Percentiles rank a stretch among this genome's conserved stretches.
phyloP scores from a whole-genome alignment of 2,329 filamentous ascomycete genomes.

The Ophiostoma australiae region DNA sequence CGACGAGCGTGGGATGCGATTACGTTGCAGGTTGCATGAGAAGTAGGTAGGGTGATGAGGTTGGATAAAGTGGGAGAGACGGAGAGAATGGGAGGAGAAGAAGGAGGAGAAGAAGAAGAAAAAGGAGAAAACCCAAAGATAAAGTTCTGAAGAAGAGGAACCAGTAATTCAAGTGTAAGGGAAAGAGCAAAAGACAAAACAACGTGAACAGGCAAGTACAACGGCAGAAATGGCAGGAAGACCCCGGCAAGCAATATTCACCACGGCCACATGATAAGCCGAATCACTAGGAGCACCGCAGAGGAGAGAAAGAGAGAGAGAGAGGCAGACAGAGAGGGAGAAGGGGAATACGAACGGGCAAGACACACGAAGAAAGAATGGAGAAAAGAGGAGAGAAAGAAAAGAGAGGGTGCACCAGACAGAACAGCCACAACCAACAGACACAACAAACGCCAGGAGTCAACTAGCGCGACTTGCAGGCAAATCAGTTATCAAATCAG shows the following conservation, averaged over 20 bases:
- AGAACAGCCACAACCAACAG: not conserved
- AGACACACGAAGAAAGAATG: not conserved
- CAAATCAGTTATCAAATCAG: not conserved
- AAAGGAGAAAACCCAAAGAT: not conserved
- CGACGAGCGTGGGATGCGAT: not conserved
- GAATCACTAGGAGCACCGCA: not conserved
- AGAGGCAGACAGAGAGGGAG: not conserved
- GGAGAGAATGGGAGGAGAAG: not conserved
- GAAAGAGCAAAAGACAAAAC: not conserved
- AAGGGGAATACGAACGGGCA: not conserved
- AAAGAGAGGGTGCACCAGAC: not conserved
- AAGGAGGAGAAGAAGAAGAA: not conserved
- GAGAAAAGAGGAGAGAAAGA: not conserved
- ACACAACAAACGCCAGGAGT: not conserved
- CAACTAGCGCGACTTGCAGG: not conserved
- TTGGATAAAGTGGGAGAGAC: not conserved
- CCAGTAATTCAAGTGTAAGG: not conserved
- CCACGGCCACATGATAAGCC: not conserved
- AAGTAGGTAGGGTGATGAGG: not conserved
- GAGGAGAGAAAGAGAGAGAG: not conserved
- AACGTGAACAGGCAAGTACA: not conserved
- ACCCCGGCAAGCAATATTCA: not conserved
- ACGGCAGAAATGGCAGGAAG: not conserved
- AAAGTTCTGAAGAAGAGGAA: not conserved
- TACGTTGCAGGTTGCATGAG: not conserved